Base-by-base conservation (phyloP, 108 stramenopile genomes). In the Skeletonema costatum region DNA sequence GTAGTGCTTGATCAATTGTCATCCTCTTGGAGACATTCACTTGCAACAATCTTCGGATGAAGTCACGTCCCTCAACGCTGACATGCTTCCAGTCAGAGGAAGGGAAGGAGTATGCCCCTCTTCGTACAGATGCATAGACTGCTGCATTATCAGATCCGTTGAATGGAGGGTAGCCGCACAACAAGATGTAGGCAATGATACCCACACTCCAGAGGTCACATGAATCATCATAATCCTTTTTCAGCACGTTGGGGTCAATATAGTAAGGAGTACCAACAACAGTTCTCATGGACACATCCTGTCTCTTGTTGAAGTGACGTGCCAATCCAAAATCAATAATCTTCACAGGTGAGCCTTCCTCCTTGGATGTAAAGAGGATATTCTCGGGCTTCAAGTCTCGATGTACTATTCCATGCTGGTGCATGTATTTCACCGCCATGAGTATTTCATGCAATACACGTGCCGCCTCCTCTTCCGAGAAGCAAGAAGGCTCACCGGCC, bases 281-380 rank as follows among this genome's bases (percentile, higher is more conserved):
- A 13, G 87, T 79, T 2, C 50, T 88, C 87, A 94, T 76, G 25
- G 78, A 53, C 0, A 32, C 53, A 16, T 63, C 74, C 5, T 33
- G 19, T 6, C 66, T 61, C 56, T 35, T 56, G 71, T 82, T 41
- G 81, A 69, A 30, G 60, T 74, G 64, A 39, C 80, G 64, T 36
- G 91, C 90, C 61, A 96, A 83, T 31, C 97, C 97, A 84, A 98
- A 97, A 71, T 98, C 97, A 32, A 95, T 96, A 44, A 98, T 87
- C 71, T 94, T 93, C 66, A 94, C 86, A 5, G 75, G 56, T 8
- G 89, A 87, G 31, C 89, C 87, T 33, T 89, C 85, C 2, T 70
- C 68, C 4, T 78, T 70, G 41, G 76, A 75, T 41, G 66, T 66
- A 62, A 90, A 89, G 2, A 92, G 70, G 29, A 92, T 71, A 64